Base-by-base conservation (phyloP, 306 rosid species). In the Quercus rubra region DNA sequence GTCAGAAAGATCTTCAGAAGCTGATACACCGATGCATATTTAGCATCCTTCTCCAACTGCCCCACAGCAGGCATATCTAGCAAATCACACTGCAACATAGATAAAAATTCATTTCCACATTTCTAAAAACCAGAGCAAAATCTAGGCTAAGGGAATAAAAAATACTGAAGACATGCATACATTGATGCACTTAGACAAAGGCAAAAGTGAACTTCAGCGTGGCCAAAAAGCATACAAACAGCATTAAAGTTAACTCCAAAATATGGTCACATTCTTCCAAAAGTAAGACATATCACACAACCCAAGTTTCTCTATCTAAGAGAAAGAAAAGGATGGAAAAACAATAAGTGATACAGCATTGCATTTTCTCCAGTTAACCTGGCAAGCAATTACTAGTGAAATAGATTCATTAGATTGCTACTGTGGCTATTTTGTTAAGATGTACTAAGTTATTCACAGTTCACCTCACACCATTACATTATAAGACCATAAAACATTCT, bases 11-110 rank as follows among this genome's bases (percentile, higher is more conserved):
- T 89, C 81, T 85, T 88, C 77, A 96, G 91, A 77, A 96, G 97
- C 86, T 93, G 91, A 88, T 90, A 90, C n/a, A 87, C 85, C 78
- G 75, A 64, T 30, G 93, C 92, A 83, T 88, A 90, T 77, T 90
- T 87, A 58, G 89, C 89, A 90, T 96, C 99, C 66, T 89, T 96
- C 91, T 96, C 99, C 89, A 96, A 80, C 78, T 93, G 97, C 76
- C 63, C 89, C 56, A 96, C 90, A 73, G 98, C 93, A 76, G 91
- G 96, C 93, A 90, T 71, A 73, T 89, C 90, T 61, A 96, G 83
- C 86, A 96, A 86, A 83, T 90, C 98, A 81, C 99, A 93, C 99
- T 96, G 89, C 88, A 88, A 72, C 27, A 75, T 49, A 54, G 58
- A 82, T 13, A 70, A 56, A 80, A 70, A 55, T 64, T 68, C 49